Evolutionary conservation across 1,284 basidiomycete species (phyloP).

Genomic region (Peniophora sp.): DNA sequence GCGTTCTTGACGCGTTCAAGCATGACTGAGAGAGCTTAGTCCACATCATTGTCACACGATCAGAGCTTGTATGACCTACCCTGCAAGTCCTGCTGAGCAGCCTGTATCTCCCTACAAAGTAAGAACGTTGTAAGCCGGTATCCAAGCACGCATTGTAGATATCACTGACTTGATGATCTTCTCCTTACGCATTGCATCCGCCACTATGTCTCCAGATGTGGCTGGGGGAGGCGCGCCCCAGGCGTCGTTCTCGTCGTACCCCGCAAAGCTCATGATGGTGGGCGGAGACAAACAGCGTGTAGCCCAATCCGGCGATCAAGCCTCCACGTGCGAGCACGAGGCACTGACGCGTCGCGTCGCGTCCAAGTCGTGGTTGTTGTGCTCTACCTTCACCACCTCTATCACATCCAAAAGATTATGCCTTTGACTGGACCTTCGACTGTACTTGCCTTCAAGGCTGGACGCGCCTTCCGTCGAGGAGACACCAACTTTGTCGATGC

Average conservation of each 20-base stretch:
- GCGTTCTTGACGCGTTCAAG: constrained; percentile 58
- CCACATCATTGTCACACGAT: no score
- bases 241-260: constrained; percentile 48
- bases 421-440: constrained; percentile 9
- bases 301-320: not conserved
- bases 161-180: constrained; percentile 44
- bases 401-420: not conserved
- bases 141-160: not conserved
- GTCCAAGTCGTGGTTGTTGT: not conserved
- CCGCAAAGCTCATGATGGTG: constrained; percentile 37
- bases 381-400: no score
- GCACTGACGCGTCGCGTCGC: constrained; percentile 12
- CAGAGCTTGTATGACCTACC: constrained; percentile 50
- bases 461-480: constrained; percentile 60
- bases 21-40: constrained; percentile 39
- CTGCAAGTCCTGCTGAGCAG: constrained; percentile 66
- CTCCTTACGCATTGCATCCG: constrained; percentile 69
- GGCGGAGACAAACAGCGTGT: not conserved
- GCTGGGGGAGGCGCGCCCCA: constrained; percentile 47
- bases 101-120: constrained; percentile 52
- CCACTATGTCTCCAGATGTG: constrained; percentile 53
- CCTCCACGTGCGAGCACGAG: not conserved
- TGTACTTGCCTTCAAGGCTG: constrained; percentile 71
- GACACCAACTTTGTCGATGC: constrained; percentile 63
- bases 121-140: not conserved